Percentiles rank a stretch among this genome's conserved stretches.
These are phyloP conservation scores for Gymnopilus junonius DNA, from an alignment of 768 basidiomycete species.

Conservation along the genomic window DNA sequence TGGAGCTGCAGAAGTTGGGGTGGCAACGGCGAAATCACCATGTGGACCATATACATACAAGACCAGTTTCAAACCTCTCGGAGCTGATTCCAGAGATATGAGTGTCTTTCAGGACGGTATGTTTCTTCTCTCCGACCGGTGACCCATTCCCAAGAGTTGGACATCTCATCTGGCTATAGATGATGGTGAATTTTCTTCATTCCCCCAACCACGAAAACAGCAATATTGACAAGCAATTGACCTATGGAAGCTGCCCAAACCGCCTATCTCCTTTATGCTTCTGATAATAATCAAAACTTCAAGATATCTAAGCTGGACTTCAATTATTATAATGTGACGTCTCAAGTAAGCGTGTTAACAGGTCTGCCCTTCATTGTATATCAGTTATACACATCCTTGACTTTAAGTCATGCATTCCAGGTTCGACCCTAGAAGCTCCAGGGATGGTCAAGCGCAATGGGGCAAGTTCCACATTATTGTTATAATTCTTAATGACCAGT, in stretches of 20 bases:
- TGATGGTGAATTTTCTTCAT: conserved; percentile 35
- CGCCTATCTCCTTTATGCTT: conserved; percentile 65
- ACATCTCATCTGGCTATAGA: conserved; percentile 29
- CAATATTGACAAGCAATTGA: neutral
- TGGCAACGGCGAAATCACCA: conserved; percentile 60
- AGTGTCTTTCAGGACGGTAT: conserved; percentile 61
- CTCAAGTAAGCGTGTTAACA: conserved; percentile 47
- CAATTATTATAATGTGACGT: conserved; percentile 62
- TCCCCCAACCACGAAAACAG: neutral
- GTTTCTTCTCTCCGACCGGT: neutral
- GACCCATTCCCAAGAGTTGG: neutral
- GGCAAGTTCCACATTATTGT: conserved; percentile 28
- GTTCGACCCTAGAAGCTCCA: conserved; percentile 62
- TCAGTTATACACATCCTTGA: conserved; percentile 8
- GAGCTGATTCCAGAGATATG: conserved; percentile 64
- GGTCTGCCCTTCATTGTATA: conserved; percentile 33
- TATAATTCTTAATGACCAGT: neutral
- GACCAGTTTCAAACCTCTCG: conserved; percentile 58
- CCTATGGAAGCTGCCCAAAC: conserved; percentile 42
- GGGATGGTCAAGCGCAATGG: conserved; percentile 64
- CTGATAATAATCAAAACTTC: conserved; percentile 72
- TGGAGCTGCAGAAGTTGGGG: conserved; percentile 65
- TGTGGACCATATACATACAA: conserved; percentile 66
- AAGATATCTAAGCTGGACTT: conserved; percentile 61
- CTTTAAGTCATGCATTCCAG: conserved; percentile 32